Evolutionary conservation across 2,329 filamentous ascomycete genomes (phyloP).

Genomic region (Periglandula ipomoeae): DNA sequence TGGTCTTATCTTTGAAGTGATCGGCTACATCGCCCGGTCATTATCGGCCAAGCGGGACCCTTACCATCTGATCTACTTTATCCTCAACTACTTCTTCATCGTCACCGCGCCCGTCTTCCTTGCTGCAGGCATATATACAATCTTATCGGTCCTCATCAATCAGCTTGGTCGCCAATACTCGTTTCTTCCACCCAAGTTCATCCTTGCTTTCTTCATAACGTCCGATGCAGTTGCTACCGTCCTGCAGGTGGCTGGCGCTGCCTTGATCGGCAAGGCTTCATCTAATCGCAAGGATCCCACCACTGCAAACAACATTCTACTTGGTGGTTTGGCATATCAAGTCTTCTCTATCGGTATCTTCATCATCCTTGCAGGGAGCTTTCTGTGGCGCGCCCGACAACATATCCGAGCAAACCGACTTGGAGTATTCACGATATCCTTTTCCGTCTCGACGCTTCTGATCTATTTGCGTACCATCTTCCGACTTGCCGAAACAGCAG

Average conservation of each 20-base stretch:
- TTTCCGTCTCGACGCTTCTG: slow-evolving; percentile 35
- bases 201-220: slow-evolving; percentile 45
- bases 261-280: slow-evolving; percentile 39
- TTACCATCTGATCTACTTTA: slow-evolving; percentile 45
- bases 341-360: slow-evolving; percentile 41
- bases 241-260: slow-evolving; percentile 44
- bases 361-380: slow-evolving; percentile 31
- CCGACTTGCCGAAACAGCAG: slow-evolving; percentile 42
- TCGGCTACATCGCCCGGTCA: slow-evolving; percentile 39
- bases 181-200: slow-evolving; percentile 33
- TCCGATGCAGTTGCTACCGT: slow-evolving; percentile 44
- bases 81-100: slow-evolving; percentile 53
- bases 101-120: slow-evolving; percentile 50
- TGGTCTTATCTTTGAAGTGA: slow-evolving; percentile 36
- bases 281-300: slow-evolving; percentile 40
- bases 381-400: slow-evolving; percentile 12
- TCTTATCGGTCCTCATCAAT: slow-evolving; percentile 40
- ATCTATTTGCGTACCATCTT: slow-evolving; percentile 45
- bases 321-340: slow-evolving; percentile 46
- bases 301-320: slow-evolving; percentile 43
- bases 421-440: slow-evolving; percentile 30
- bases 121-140: slow-evolving; percentile 45
- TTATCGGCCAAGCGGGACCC: slow-evolving; percentile 41
- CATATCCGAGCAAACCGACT: slow-evolving; percentile 14
- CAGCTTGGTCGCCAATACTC: slow-evolving; percentile 33